Evolutionary conservation across 2,329 filamentous ascomycete species (phyloP).

Genomic region (Colletotrichum noveboracense): DNA sequence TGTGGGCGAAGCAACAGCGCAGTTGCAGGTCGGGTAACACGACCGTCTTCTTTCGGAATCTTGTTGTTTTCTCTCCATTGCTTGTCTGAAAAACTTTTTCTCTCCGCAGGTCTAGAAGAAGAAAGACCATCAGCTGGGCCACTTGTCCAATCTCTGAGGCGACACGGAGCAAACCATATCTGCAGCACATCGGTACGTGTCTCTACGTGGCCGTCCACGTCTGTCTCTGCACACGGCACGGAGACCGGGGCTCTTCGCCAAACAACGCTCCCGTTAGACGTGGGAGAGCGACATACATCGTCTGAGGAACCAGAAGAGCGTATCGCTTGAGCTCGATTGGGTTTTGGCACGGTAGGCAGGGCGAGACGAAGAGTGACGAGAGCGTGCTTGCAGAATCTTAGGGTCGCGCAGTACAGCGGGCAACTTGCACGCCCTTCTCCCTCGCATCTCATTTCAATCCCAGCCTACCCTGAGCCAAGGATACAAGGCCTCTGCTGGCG

Average conservation of each 20-base stretch:
- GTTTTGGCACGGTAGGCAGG: neutral
- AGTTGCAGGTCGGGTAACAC: conserved; percentile 6
- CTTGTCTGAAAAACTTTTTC: neutral
- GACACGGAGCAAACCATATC: neutral
- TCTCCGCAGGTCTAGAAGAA: neutral
- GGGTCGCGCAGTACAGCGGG: neutral
- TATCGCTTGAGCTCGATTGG: neutral
- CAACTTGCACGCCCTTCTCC: neutral
- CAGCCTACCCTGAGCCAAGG: neutral
- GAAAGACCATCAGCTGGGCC: neutral
- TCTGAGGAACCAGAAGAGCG: neutral
- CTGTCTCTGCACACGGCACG: neutral
- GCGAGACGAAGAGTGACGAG: neutral
- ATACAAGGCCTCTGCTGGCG: neutral
- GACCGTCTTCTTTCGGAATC: neutral
- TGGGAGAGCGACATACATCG: neutral
- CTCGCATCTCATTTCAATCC: neutral
- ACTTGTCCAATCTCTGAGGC: neutral
- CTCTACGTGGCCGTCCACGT: neutral
- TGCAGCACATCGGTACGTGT: neutral
- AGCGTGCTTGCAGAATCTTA: neutral
- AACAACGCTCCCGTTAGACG: neutral
- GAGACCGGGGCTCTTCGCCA: neutral
- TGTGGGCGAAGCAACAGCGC: neutral
- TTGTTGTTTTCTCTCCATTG: neutral